Conservation (phyloP, 768 basidiomycete genomes). For the Flagelloscypha sp. region DNA sequence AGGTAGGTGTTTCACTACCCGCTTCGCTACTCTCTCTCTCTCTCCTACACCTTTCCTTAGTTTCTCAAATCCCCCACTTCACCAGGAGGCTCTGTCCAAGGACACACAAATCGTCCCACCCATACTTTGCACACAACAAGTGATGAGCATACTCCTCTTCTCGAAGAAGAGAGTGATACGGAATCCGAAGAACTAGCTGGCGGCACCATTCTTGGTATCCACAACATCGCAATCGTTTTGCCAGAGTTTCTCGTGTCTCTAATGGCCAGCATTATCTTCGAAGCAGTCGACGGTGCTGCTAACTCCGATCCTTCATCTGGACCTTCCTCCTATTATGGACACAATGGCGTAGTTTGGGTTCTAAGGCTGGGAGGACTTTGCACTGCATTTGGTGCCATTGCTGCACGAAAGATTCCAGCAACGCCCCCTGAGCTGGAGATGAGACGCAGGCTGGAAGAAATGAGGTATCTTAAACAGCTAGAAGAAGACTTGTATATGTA, state of each 20-base stretch:
- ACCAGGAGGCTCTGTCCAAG: too few species aligned
- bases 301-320: too few species aligned
- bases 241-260: constrained; percentile 90
- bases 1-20: constrained; percentile 37
- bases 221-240: constrained; percentile 91
- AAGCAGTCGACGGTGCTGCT: constrained; percentile 57
- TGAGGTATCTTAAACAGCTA: constrained; percentile 69
- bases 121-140: too few species aligned
- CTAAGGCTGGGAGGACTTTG: constrained; percentile 87
- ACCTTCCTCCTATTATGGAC: constrained; percentile 72
- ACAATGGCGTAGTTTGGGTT: constrained; percentile 91
- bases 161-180: constrained; percentile 32
- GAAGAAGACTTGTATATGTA: too few species aligned
- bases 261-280: constrained; percentile 82
- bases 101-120: too few species aligned
- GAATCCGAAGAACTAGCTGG: constrained; percentile 49
- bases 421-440: constrained; percentile 91
- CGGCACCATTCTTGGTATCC: constrained; percentile 89
- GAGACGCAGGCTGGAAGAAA: constrained; percentile 69
- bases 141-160: too few species aligned
- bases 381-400: constrained; percentile 58
- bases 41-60: constrained; percentile 24
- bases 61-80: constrained; percentile 66
- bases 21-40: neutral
- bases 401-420: constrained; percentile 76